Base-by-base conservation (phyloP, 345 rosid species). In the Linum usitatissimum region DNA sequence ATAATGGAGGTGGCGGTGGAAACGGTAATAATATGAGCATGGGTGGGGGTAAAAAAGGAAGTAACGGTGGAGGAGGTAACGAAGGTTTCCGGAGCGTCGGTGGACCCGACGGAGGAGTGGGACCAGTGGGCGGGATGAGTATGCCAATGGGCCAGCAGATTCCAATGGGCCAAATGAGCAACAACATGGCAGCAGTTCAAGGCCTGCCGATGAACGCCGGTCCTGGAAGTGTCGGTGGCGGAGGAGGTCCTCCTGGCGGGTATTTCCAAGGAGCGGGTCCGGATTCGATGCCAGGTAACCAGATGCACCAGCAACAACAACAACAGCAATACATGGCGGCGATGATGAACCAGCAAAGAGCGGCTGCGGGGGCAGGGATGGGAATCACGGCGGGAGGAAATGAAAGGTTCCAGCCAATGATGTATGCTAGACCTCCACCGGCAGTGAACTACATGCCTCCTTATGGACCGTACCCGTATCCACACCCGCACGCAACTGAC, bases 351-450 rank as follows among this genome's bases (percentile, higher is more conserved):
- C 98, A 92, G 66, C 96, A 88, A 64, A 79, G 92, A 20, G 86
- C 90, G 0, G 79, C 51, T 13, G 51, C 51, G 14, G 51, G 17
- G 4, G 17, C 17, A 45, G 51, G 38, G 8, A 10, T 45, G 51
- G 15, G 15, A 13, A 15, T 15, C 4, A 3, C 15, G 15, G 51
- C 51, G 14, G 38, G 81, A 81, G 98, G 91, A 1, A 85, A 82
- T 19, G 95, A 88, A 55, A 76, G 98, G 77, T 88, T 83, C 79
- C 96, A 88, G 69, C 98, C 81, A n/a, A 71, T 91, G 87, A 88
- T 88, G 92, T 89, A 88, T 23, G 95, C 95, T 3, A 79, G 87
- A 75, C 96, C 85, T 28, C 96, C 92, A 0, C 79, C 96, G 1
- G 95, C 95, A 4, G 84, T 82, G 40, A 91, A 88, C 73, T 88